These are phyloP conservation scores for Myochromella boudieri DNA, from an alignment of 768 basidiomycete species.

Conservation along the genomic window DNA sequence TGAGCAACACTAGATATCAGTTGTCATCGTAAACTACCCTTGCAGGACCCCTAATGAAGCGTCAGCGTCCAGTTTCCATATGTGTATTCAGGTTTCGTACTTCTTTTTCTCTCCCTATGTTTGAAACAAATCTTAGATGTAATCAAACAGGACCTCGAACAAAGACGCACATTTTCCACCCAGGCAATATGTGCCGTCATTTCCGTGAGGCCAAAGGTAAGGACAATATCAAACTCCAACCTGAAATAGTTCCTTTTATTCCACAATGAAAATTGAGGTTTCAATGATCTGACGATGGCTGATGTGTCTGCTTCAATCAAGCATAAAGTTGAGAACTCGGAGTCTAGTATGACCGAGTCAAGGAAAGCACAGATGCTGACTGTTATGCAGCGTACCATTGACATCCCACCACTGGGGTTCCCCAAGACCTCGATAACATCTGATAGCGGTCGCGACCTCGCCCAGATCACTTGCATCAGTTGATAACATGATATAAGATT, in stretches of 20 bases:
- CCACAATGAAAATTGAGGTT: slow-evolving; percentile 20
- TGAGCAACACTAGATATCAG: too few species aligned
- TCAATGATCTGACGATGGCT: not conserved
- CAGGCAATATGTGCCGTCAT: slow-evolving; percentile 52
- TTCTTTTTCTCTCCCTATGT: slow-evolving; percentile 7
- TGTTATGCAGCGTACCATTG: not conserved
- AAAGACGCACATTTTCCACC: slow-evolving; percentile 43
- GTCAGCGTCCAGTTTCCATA: not conserved
- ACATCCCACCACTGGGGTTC: slow-evolving; percentile 25
- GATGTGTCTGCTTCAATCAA: slow-evolving; percentile 4
- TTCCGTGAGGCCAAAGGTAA: slow-evolving; percentile 55
- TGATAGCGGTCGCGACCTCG: slow-evolving; percentile 14
- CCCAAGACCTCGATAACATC: slow-evolving; percentile 23
- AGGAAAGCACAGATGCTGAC: slow-evolving; percentile 3
- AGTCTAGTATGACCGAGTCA: not conserved
- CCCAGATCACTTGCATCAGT: slow-evolving; percentile 5
- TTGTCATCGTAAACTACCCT: slow-evolving; percentile 7
- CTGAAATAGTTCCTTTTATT: slow-evolving; percentile 25
- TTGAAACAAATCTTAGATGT: not conserved
- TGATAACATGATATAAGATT: slow-evolving; percentile 12
- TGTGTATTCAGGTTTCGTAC: not conserved
- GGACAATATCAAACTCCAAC: slow-evolving; percentile 40
- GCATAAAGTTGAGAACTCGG: not conserved
- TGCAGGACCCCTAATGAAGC: slow-evolving; percentile 4
- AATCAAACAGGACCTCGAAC: not conserved